Conservation (phyloP, 2,329 filamentous ascomycete species). For the Pestalotiopsis sp. region DNA sequence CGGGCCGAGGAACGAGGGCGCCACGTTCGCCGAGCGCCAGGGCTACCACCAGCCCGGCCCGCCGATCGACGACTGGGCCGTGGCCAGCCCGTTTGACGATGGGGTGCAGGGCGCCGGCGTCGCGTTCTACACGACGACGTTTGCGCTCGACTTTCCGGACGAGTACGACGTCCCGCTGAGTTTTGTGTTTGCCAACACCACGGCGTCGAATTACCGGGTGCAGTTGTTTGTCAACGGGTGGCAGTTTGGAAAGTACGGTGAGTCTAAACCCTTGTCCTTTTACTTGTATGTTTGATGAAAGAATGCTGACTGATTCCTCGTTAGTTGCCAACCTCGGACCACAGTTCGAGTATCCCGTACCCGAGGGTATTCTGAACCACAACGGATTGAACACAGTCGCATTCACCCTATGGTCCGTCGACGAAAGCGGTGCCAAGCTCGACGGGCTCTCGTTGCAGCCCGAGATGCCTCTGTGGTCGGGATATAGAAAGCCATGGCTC, state of each 20-base stretch:
- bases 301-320: conserved; percentile 20
- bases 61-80: conserved; percentile 35
- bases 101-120: conserved; percentile 54
- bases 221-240: conserved; percentile 76
- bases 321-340: conserved; percentile 68
- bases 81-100: conserved; percentile 18
- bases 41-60: conserved; percentile 62
- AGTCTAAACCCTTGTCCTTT: background rate
- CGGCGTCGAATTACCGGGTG: conserved; percentile 32
- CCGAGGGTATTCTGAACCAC: conserved; percentile 73
- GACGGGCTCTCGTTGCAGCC: conserved; percentile 37
- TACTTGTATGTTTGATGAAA: background rate
- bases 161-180: conserved; percentile 62
- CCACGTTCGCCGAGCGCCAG: conserved; percentile 62
- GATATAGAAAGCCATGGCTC: conserved; percentile 19
- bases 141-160: conserved; percentile 56
- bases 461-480: conserved; percentile 40
- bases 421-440: conserved; percentile 57
- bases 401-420: conserved; percentile 68
- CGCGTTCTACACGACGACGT: conserved; percentile 57
- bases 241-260: conserved; percentile 56
- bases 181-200: conserved; percentile 57
- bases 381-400: conserved; percentile 70
- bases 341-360: conserved; percentile 71
- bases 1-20: conserved; percentile 69